Evolutionary conservation across 345 rosid species (phyloP), one percentile per base, ranked within the genome.

Genomic region (Arabis hirsuta): DNA sequence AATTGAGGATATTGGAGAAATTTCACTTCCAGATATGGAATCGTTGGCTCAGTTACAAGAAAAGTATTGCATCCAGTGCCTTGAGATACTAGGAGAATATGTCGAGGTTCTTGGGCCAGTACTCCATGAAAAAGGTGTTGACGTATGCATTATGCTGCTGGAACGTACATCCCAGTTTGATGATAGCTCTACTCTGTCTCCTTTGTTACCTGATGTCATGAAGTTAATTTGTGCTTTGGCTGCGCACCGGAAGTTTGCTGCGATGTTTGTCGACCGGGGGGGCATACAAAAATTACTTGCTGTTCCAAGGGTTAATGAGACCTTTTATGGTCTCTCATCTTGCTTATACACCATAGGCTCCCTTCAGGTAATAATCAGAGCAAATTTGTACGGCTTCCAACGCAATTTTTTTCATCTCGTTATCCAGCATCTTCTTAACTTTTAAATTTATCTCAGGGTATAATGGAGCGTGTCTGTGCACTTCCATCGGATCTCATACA

Each of bases 71-170:
- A 87, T 95, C 59, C 99, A 86, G 80, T 89, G 96, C 85, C 96
- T 95, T 62, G 96, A 88, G 79, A 76, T 78, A 59, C 82, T 95
- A 73, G 99, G 99, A 52, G 97, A 91, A 76, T 95, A 95, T 81
- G 96, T 95, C 26, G 99, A 95, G 82, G 97, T 95, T 61, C 91
- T 95, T 47, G 97, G 96, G 54, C 99, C 99, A 73, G 99, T 95
- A 60, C 82, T 95, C 74, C 93, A 84, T 75, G 99, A 95, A 74
- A 95, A 86, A 84, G 99, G 99, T 60, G 99, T 91, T 44, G 97
- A 95, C 77, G 99, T 95, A 19, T 91, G 97, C 81, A 87, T 91
- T 72, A 78, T 85, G 54, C 72, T 95, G 63, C 79, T 95, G 75
- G 96, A 89, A 55, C 83, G 84, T 55, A 82, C 84, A 69, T 86